These are phyloP conservation scores for Colletotrichum horii DNA, from an alignment of 2,329 filamentous ascomycete genomes.

Conservation along the genomic window DNA sequence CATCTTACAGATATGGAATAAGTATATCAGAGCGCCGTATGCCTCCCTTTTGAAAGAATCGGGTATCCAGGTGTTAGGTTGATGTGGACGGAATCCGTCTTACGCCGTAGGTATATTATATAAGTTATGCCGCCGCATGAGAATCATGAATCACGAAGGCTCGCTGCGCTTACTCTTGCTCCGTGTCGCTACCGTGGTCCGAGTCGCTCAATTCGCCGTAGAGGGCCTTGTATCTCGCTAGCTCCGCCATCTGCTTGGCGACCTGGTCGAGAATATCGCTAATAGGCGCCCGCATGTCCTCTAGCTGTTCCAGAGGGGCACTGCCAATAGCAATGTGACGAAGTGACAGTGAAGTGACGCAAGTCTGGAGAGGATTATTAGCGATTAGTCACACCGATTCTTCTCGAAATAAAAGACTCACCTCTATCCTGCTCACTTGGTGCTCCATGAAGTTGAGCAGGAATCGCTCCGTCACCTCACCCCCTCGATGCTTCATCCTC, in stretches of 20 bases:
- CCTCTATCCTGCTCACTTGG: conserved; percentile 95
- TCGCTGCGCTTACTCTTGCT: conserved; percentile 26
- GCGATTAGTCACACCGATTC: not conserved
- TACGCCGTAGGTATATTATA: conserved; percentile 22
- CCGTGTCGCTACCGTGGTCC: conserved; percentile 38
- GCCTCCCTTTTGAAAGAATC: conserved; percentile 8
- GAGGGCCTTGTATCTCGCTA: conserved; percentile 63
- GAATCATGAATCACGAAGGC: conserved; percentile 18
- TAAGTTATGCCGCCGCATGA: conserved; percentile 14
- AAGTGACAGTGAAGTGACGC: conserved; percentile 78
- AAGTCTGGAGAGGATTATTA: conserved; percentile 64
- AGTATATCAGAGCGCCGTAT: conserved; percentile 16
- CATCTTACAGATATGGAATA: conserved; percentile 18
- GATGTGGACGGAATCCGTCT: conserved; percentile 13
- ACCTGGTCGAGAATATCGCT: conserved; percentile 70
- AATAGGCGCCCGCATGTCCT: conserved; percentile 81
- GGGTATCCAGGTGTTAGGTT: conserved; percentile 19
- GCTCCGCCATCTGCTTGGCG: conserved; percentile 64
- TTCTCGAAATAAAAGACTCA: conserved; percentile 49
- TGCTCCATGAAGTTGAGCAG: conserved; percentile 91
- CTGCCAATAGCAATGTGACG: conserved; percentile 80
- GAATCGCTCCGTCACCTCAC: conserved; percentile 88
- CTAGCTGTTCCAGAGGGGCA: conserved; percentile 63
- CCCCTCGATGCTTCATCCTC: conserved; percentile 67
- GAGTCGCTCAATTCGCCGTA: conserved; percentile 50